These are phyloP conservation scores for Verticillium nonalfalfae DNA, from an alignment of 2,329 filamentous ascomycete species.

Conservation along the genomic window DNA sequence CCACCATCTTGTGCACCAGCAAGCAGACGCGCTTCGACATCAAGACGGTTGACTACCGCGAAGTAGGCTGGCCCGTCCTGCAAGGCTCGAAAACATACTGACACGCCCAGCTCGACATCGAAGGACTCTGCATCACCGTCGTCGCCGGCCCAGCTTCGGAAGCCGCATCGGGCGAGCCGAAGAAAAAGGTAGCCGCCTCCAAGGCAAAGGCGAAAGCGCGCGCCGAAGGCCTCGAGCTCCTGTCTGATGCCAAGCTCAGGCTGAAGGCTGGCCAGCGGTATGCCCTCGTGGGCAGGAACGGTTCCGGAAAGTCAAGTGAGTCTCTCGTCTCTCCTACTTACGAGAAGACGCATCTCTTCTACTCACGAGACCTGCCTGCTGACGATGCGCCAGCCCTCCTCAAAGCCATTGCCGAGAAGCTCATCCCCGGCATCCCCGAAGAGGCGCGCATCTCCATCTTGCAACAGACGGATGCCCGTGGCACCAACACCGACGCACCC, in stretches of 20 bases:
- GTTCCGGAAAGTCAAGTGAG: conserved; percentile 75
- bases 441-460: conserved; percentile 59
- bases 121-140: conserved; percentile 66
- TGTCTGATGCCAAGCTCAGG: conserved; percentile 62
- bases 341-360: too few species aligned
- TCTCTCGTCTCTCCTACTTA: neutral
- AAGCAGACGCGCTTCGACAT: conserved; percentile 64
- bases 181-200: conserved; percentile 22
- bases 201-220: conserved; percentile 45
- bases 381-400: conserved; percentile 48
- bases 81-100: neutral
- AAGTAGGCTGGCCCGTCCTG: conserved; percentile 32
- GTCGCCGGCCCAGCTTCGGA: conserved; percentile 25
- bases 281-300: conserved; percentile 74
- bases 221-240: conserved; percentile 54
- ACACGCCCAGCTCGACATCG: conserved; percentile 54
- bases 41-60: conserved; percentile 45
- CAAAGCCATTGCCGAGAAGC: conserved; percentile 68
- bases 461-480: conserved; percentile 54
- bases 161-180: conserved; percentile 16
- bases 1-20: conserved; percentile 54
- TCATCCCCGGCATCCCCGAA: conserved; percentile 70
- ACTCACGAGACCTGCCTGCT: neutral
- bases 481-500: conserved; percentile 20
- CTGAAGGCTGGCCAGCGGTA: conserved; percentile 70